These are phyloP conservation scores for Pascua sp. DNA, from an alignment of 1,284 basidiomycete genomes.

Conservation along the genomic window DNA sequence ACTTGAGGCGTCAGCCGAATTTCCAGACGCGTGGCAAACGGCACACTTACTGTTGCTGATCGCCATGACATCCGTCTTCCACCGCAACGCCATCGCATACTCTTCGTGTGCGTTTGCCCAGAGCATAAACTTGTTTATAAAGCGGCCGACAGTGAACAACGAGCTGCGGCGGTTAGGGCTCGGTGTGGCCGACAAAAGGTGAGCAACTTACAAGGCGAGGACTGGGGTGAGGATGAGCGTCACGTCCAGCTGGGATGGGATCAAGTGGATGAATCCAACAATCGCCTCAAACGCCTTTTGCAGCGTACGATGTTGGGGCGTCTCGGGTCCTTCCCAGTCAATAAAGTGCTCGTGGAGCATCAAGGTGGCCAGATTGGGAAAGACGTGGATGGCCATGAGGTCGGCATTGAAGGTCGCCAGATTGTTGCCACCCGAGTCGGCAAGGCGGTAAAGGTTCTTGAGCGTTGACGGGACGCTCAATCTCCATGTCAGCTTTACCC, in stretches of 20 bases:
- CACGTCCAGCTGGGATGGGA: constrained; percentile 43
- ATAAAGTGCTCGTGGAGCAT: constrained; percentile 39
- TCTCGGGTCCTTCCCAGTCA: constrained; percentile 20
- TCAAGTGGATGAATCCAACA: constrained; percentile 35
- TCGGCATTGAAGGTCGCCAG: constrained; percentile 25
- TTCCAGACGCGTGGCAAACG: not conserved
- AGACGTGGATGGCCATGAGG: constrained; percentile 35
- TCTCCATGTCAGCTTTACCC: not conserved
- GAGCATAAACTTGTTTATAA: constrained; percentile 29
- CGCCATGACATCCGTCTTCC: constrained; percentile 29
- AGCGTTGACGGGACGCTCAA: constrained; percentile 20
- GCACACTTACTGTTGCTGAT: constrained; percentile 22
- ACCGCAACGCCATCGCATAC: constrained; percentile 25
- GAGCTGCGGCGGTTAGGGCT: constrained; percentile 17
- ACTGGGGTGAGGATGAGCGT: constrained; percentile 30
- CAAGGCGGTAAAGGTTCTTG: constrained; percentile 31
- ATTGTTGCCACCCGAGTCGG: constrained; percentile 14
- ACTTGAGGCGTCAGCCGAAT: not conserved
- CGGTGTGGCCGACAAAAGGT: no score
- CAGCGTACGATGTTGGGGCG: constrained; percentile 10
- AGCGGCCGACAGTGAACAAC: constrained; percentile 32
- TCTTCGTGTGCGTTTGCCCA: constrained; percentile 21
- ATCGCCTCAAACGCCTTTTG: constrained; percentile 32
- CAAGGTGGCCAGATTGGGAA: constrained; percentile 34
- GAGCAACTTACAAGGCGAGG: constrained; percentile 31